These are phyloP conservation scores for Rhizopus stolonifer DNA, from an alignment of 371 early-diverging fungal species.

Conservation along the genomic window DNA sequence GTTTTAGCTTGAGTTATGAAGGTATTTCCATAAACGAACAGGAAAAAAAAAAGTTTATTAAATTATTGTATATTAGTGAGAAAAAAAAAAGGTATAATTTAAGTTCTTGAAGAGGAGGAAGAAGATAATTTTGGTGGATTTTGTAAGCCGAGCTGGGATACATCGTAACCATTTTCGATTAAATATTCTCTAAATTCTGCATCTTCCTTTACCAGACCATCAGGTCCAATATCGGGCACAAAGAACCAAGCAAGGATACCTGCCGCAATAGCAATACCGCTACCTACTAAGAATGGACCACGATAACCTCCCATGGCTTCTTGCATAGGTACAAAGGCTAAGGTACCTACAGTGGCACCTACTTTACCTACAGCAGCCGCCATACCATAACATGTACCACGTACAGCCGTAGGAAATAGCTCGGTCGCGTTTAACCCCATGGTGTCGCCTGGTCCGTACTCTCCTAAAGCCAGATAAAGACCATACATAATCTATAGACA, in stretches of 20 bases:
- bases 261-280: conserved; percentile 36
- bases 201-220: conserved; percentile 55
- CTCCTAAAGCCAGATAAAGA: conserved; percentile 56
- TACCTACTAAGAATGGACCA: conserved; percentile 42
- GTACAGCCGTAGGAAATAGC: conserved; percentile 57
- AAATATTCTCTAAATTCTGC: conserved; percentile 52
- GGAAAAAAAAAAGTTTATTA: no score
- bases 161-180: conserved; percentile 51
- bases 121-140: no score
- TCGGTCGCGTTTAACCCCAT: conserved; percentile 61
- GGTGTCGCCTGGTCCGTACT: conserved; percentile 62
- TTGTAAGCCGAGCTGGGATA: conserved; percentile 37
- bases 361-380: conserved; percentile 59
- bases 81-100: no score
- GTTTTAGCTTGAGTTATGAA: no score
- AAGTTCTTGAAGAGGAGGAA: no score
- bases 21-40: no score
- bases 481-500: conserved; percentile 51
- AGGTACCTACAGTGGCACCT: conserved; percentile 53
- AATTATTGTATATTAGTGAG: no score
- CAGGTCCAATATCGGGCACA: conserved; percentile 37
- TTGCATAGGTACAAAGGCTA: conserved; percentile 44
- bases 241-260: conserved; percentile 33
- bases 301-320: conserved; percentile 34
- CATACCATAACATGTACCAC: conserved; percentile 65